These are phyloP conservation scores for Ustilago xerochloae DNA, from an alignment of 1,284 basidiomycete species.

Conservation along the genomic window DNA sequence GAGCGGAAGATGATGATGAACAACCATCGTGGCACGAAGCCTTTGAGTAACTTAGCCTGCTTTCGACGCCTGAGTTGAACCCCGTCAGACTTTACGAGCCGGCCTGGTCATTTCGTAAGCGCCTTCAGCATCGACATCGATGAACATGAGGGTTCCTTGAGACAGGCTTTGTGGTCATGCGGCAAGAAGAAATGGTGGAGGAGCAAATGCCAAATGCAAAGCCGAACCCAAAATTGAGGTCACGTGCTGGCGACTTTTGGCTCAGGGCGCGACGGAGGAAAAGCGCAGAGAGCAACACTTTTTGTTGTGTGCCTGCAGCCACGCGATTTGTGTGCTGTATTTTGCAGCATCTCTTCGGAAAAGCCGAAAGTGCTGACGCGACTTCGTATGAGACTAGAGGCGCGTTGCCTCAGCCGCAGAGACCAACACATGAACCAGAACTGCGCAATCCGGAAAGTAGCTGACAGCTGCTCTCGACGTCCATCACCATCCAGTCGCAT, in stretches of 20 bases:
- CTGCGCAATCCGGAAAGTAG: too few relatives aligned
- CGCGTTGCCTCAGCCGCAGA: constrained; percentile 6
- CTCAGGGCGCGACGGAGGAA: constrained; percentile 12
- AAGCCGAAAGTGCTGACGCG: constrained; percentile 18
- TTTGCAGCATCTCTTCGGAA: not conserved
- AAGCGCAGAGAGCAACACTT: constrained; percentile 37
- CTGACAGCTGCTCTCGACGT: not conserved
- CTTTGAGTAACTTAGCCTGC: not conserved
- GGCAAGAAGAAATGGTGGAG: constrained; percentile 4
- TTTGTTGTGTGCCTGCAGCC: not conserved
- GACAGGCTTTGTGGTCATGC: too few relatives aligned
- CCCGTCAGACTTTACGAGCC: too few relatives aligned
- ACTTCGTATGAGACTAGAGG: constrained; percentile 8
- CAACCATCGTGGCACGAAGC: constrained; percentile 24
- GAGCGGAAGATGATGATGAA: constrained; percentile 28
- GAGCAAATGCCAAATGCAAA: not conserved
- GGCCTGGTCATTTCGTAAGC: too few relatives aligned
- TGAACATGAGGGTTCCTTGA: too few relatives aligned
- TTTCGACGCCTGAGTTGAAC: too few relatives aligned
- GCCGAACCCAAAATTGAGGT: constrained; percentile 10
- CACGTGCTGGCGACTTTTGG: constrained; percentile 18
- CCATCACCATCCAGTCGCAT: constrained; percentile 7
- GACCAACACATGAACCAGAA: constrained; percentile 41
- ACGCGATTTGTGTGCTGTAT: constrained; percentile 1
- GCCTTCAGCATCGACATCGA: too few relatives aligned